Percentiles rank a stretch among this genome's conserved stretches.
Conservation (phyloP, 306 rosid species). For the Ormosia semicastrata region DNA sequence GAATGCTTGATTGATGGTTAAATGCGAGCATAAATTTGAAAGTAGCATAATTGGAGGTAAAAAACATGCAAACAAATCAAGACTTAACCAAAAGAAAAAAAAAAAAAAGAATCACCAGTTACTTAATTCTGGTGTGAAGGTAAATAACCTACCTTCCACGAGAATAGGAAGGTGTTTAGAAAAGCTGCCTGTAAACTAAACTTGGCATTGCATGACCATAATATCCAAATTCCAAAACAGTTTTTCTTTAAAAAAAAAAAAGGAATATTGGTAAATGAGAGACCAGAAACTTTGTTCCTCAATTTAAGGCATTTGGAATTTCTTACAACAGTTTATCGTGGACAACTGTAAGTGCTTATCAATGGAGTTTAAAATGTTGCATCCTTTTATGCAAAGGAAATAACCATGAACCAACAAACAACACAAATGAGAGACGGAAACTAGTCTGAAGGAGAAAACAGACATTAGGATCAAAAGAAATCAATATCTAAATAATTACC, state of each 20-base stretch:
- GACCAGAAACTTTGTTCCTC: constrained; percentile 48
- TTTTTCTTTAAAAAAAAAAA: background rate
- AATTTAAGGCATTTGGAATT: constrained; percentile 40
- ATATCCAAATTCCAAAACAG: background rate
- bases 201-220: too few relatives aligned
- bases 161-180: too few relatives aligned
- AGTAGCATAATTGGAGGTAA: background rate
- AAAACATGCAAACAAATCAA: too few relatives aligned
- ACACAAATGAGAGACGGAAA: constrained; percentile 37
- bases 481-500: constrained; percentile 94
- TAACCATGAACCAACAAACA: constrained; percentile 35
- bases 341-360: constrained; percentile 38
- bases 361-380: constrained; percentile 22
- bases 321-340: constrained; percentile 29
- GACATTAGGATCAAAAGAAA: constrained; percentile 67
- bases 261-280: constrained; percentile 6
- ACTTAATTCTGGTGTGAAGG: too few relatives aligned
- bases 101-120: too few relatives aligned
- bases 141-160: too few relatives aligned
- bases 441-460: constrained; percentile 23
- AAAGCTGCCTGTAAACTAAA: too few relatives aligned
- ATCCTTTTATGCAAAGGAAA: constrained; percentile 42
- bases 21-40: background rate
- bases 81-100: too few relatives aligned
- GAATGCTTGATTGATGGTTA: background rate